Percentiles rank a stretch among this genome's conserved stretches.
These are phyloP conservation scores for Buddleja alternifolia DNA, from an alignment of 257 asterid species.

Conservation along the genomic window DNA sequence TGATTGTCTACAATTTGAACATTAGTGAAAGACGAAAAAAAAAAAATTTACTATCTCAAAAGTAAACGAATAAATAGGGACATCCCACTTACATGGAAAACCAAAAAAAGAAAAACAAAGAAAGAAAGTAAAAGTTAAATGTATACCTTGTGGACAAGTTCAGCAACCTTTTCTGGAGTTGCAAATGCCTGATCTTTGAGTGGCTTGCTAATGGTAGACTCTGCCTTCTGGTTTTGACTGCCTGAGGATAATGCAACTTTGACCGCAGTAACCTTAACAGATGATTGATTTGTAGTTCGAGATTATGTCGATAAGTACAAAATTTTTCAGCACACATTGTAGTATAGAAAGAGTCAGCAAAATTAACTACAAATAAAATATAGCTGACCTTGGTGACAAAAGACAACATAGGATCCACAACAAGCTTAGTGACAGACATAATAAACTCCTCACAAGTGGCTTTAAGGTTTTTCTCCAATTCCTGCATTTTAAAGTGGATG, in stretches of 20 bases:
- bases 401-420: constrained; percentile 96
- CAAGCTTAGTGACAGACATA: constrained; percentile 94
- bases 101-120: neutral
- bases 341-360: neutral
- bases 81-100: neutral
- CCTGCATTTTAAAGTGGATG: constrained; percentile 57
- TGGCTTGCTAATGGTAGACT: constrained; percentile 70
- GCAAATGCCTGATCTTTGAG: constrained; percentile 96
- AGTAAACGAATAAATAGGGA: neutral
- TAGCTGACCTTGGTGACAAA: constrained; percentile 84
- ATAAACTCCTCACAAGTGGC: constrained; percentile 96
- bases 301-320: constrained; percentile 11
- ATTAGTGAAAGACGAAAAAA: neutral
- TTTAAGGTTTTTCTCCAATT: constrained; percentile 95
- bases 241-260: constrained; percentile 81
- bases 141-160: constrained; percentile 85
- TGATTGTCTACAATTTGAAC: neutral
- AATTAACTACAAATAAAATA: neutral
- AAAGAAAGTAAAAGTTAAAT: neutral
- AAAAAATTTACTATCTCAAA: neutral
- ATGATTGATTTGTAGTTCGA: constrained; percentile 24
- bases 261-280: constrained; percentile 86
- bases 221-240: constrained; percentile 57
- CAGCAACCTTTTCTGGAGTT: constrained; percentile 87
- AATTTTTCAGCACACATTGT: constrained; percentile 3